Evolutionary conservation across 805 yeast genomes (phyloP).

Genomic region (Tetrapisispora namnaoensis): DNA sequence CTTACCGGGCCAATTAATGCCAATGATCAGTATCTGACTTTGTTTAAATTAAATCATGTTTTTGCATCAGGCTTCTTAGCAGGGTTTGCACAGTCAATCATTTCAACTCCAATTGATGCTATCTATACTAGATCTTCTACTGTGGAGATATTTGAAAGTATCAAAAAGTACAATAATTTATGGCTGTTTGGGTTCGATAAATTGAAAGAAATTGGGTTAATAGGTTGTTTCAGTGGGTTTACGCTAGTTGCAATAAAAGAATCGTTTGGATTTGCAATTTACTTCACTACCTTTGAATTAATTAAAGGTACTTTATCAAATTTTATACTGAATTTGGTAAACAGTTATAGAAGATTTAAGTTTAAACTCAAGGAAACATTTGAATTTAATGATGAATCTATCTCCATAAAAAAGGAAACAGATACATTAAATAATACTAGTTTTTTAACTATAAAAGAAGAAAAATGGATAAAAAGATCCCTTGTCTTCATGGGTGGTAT

Average conservation of each 20-base stretch:
- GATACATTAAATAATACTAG: neutral
- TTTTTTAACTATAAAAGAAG: constrained; percentile 9
- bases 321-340: constrained; percentile 36
- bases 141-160: constrained; percentile 58
- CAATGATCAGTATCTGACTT: neutral
- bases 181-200: constrained; percentile 71
- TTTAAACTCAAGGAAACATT: constrained; percentile 11
- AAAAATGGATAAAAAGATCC: constrained; percentile 18
- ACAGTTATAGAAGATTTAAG: constrained; percentile 35
- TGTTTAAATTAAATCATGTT: constrained; percentile 36
- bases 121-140: constrained; percentile 73
- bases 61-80: constrained; percentile 76
- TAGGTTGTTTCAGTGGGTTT: constrained; percentile 87
- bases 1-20: neutral
- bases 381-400: neutral
- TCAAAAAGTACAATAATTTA: constrained; percentile 47
- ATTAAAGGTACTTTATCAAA: constrained; percentile 61
- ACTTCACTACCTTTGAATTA: constrained; percentile 71
- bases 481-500: constrained; percentile 73
- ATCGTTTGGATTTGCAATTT: constrained; percentile 70
- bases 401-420: neutral
- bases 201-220: constrained; percentile 60
- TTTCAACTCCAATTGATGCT: constrained; percentile 92
- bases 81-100: constrained; percentile 78
- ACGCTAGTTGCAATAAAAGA: constrained; percentile 72